phyloP scores from a whole-genome alignment of 805 yeast species.

The Nakazawaea ambrosiae region DNA sequence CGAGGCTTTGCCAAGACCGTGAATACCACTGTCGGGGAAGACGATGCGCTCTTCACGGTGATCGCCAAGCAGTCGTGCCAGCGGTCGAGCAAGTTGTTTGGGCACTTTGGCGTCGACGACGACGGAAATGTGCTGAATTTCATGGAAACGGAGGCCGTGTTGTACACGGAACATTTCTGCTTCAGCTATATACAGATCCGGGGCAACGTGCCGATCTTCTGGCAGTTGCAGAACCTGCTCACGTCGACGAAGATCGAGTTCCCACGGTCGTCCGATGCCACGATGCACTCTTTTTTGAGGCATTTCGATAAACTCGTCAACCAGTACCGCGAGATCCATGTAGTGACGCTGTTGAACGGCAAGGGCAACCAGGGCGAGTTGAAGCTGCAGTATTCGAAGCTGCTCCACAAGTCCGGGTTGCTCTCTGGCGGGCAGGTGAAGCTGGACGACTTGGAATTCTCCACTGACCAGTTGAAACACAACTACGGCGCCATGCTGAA shows the following conservation, averaged over 20 bases:
- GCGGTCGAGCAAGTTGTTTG: constrained; percentile 39
- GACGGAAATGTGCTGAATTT: constrained; percentile 45
- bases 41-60: constrained; percentile 36
- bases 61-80: constrained; percentile 44
- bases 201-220: constrained; percentile 50
- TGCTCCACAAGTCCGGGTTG: constrained; percentile 13
- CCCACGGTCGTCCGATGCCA: constrained; percentile 46
- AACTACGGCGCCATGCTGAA: constrained; percentile 17
- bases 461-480: constrained; percentile 28
- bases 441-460: constrained; percentile 30
- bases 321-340: constrained; percentile 43
- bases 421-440: constrained; percentile 10
- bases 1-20: constrained; percentile 47
- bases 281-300: constrained; percentile 42
- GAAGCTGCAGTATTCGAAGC: constrained; percentile 28
- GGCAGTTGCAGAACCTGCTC: constrained; percentile 43
- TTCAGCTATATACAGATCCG: constrained; percentile 38
- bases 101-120: constrained; percentile 54
- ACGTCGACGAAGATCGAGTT: constrained; percentile 37
- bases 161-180: constrained; percentile 33
- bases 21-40: constrained; percentile 23
- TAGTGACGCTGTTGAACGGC: constrained; percentile 40
- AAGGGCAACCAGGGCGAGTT: constrained; percentile 40
- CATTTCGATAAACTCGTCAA: constrained; percentile 41
- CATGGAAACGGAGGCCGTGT: constrained; percentile 44